These are phyloP conservation scores for Nicotiana benthamiana DNA, from an alignment of 257 asterid species.

Conservation along the genomic window DNA sequence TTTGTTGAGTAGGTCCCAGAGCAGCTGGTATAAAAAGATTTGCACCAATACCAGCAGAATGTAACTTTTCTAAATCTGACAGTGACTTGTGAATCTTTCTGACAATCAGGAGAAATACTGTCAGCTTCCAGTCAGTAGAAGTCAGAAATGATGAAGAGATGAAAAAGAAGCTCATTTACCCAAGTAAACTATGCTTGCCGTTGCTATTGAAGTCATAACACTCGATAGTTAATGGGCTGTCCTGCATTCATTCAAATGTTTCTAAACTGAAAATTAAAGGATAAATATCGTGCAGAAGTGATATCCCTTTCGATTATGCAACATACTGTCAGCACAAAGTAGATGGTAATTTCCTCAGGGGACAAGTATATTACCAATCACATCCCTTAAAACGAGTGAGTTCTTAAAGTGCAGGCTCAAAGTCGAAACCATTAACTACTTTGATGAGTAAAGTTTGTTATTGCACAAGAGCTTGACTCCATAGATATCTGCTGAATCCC, in stretches of 20 bases:
- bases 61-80: constrained; percentile 78
- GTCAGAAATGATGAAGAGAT: constrained; percentile 8
- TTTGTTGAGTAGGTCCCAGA: constrained; percentile 55
- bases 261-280: constrained; percentile 15
- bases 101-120: constrained; percentile 28
- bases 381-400: background rate
- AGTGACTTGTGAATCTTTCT: constrained; percentile 86
- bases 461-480: background rate
- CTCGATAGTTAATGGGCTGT: constrained; percentile 80
- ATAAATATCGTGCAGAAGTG: background rate
- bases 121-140: constrained; percentile 20
- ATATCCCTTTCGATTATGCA: background rate
- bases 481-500: background rate
- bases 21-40: constrained; percentile 48
- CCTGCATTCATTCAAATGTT: constrained; percentile 60
- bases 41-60: constrained; percentile 52
- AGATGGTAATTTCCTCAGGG: background rate
- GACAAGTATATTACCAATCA: background rate
- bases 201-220: constrained; percentile 88
- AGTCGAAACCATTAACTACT: background rate
- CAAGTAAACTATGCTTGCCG: constrained; percentile 85
- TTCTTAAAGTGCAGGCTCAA: background rate
- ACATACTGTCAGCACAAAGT: background rate
- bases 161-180: constrained; percentile 42
- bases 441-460: background rate